phyloP scores from a whole-genome alignment of 192 early-diverging fungal genomes.

The Spizellomyces punctatus region DNA sequence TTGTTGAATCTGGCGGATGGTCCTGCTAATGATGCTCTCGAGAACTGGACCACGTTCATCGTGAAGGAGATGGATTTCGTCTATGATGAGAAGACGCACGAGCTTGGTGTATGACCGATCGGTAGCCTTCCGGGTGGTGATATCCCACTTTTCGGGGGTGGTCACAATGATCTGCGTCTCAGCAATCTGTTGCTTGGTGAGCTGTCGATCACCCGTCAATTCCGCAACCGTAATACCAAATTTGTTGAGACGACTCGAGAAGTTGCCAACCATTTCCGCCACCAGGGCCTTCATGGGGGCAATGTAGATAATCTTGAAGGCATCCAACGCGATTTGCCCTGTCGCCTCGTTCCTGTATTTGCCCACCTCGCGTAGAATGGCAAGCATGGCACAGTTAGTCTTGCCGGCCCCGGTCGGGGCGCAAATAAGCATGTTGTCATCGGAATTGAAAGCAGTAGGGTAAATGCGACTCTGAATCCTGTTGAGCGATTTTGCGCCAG shows the following conservation, averaged over 20 bases:
- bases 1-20: constrained; percentile 84
- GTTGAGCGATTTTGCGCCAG: constrained; percentile 73
- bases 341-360: constrained; percentile 75
- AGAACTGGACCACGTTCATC: constrained; percentile 97
- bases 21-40: constrained; percentile 88
- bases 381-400: constrained; percentile 97
- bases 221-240: constrained; percentile 92
- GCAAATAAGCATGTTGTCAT: constrained; percentile 96
- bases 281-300: constrained; percentile 99
- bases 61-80: constrained; percentile 96
- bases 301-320: constrained; percentile 98
- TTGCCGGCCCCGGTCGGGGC: constrained; percentile 99
- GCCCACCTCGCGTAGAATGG: constrained; percentile 86
- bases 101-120: constrained; percentile 88
- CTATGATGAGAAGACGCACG: constrained; percentile 90
- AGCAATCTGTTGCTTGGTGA: constrained; percentile 96
- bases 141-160: constrained; percentile 99
- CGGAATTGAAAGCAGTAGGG: constrained; percentile 80
- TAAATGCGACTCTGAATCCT: constrained; percentile 89
- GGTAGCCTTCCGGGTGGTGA: constrained; percentile 94
- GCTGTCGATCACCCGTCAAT: constrained; percentile 93
- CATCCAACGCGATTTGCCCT: constrained; percentile 74
- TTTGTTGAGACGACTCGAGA: constrained; percentile 68
- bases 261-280: constrained; percentile 96
- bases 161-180: constrained; percentile 98